Evolutionary conservation across 1,284 basidiomycete genomes (phyloP).

Genomic region (Violaceomyces palustris): DNA sequence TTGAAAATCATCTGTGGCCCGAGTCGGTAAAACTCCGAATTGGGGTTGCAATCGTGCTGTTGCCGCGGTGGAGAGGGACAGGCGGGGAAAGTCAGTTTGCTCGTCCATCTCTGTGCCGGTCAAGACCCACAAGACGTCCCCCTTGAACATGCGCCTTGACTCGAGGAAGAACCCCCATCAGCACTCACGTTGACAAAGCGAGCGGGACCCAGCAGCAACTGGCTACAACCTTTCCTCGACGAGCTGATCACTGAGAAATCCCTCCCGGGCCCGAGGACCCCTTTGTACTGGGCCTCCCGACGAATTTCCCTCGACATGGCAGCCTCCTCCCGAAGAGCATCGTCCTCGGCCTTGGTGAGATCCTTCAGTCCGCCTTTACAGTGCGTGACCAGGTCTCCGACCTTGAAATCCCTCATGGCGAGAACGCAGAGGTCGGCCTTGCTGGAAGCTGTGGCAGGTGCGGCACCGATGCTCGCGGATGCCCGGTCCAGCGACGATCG

Average conservation of each 20-base stretch:
- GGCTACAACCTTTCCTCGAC: slow-evolving; percentile 81
- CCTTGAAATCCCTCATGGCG: slow-evolving; percentile 68
- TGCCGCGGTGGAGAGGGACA: slow-evolving; percentile 6
- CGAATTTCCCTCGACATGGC: slow-evolving; percentile 54
- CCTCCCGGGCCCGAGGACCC: slow-evolving; percentile 61
- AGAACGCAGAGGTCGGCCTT: slow-evolving; percentile 85
- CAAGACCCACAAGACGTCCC: background rate
- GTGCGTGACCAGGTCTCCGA: slow-evolving; percentile 69
- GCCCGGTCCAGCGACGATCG: slow-evolving; percentile 28
- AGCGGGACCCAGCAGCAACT: slow-evolving; percentile 84
- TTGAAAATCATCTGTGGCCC: slow-evolving; percentile 84
- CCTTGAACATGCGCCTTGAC: too few relatives aligned
- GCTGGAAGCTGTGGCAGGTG: slow-evolving; percentile 55
- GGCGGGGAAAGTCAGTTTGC: background rate
- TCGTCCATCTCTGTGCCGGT: background rate
- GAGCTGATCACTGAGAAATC: slow-evolving; percentile 90
- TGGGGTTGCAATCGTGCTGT: slow-evolving; percentile 85
- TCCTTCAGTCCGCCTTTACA: slow-evolving; percentile 60
- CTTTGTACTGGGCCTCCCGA: slow-evolving; percentile 54
- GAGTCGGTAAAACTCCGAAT: slow-evolving; percentile 78
- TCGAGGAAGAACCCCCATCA: slow-evolving; percentile 11
- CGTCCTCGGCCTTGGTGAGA: slow-evolving; percentile 52
- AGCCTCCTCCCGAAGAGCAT: slow-evolving; percentile 64
- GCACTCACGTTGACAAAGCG: slow-evolving; percentile 83
- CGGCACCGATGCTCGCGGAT: slow-evolving; percentile 21